phyloP scores from a whole-genome alignment of 2,329 filamentous ascomycete genomes.

The Fusarium aywerte region DNA sequence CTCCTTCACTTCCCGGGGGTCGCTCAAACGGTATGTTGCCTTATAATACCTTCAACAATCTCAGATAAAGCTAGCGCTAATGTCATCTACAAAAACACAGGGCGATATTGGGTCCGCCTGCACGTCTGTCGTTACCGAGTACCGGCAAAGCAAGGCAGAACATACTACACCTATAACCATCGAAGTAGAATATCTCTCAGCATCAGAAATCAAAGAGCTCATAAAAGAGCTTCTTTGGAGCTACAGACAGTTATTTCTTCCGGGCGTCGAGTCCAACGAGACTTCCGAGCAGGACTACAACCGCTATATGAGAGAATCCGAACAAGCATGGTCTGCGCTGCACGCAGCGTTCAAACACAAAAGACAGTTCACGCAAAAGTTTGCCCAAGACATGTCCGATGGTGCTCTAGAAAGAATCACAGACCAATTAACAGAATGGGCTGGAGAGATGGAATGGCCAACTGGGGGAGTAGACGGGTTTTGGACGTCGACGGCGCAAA shows the following conservation, averaged over 20 bases:
- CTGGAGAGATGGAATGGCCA: slow-evolving; percentile 49
- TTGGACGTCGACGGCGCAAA: slow-evolving; percentile 48
- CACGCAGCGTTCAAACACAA: slow-evolving; percentile 50
- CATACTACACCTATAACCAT: slow-evolving; percentile 47
- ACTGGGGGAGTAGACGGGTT: slow-evolving; percentile 34
- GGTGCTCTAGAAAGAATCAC: slow-evolving; percentile 42
- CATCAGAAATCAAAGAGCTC: slow-evolving; percentile 42
- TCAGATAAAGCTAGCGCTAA: not conserved
- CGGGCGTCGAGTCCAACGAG: slow-evolving; percentile 31
- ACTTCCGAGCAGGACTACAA: slow-evolving; percentile 43
- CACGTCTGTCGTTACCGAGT: slow-evolving; percentile 52
- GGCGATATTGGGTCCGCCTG: slow-evolving; percentile 50
- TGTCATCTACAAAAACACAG: not conserved
- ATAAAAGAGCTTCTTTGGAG: slow-evolving; percentile 49
- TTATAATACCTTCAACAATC: accelerated
- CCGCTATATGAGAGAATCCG: slow-evolving; percentile 45
- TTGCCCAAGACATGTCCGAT: slow-evolving; percentile 44
- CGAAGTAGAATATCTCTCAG: slow-evolving; percentile 49
- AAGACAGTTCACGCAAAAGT: slow-evolving; percentile 36
- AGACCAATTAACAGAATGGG: slow-evolving; percentile 45
- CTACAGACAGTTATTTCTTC: slow-evolving; percentile 47
- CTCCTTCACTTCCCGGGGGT: slow-evolving; percentile 49
- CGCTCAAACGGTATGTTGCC: slow-evolving; percentile 36
- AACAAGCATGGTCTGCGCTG: slow-evolving; percentile 56
- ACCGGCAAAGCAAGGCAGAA: slow-evolving; percentile 43